Evolutionary conservation across 2,329 filamentous ascomycete species (phyloP), one percentile per base, ranked within the genome.

Genomic region (Elsinoe ampelina): DNA sequence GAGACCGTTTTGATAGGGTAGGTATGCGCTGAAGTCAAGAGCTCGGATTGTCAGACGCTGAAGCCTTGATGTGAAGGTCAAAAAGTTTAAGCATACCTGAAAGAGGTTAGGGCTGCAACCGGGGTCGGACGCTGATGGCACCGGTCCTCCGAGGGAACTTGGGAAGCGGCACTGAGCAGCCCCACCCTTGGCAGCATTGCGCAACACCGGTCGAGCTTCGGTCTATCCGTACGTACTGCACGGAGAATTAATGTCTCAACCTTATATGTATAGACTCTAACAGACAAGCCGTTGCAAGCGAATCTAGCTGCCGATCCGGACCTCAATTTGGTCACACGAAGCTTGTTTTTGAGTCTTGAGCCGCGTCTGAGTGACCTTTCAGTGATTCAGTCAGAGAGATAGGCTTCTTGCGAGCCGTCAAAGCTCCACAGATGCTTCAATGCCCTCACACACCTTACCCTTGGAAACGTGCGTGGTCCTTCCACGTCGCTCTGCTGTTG

Each of bases 51-150:
- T 26, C 22, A 26, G 32, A 51, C 48, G 48, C 32, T 52, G 48
- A 52, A 39, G 34, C 35, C 48, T 52, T 52, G 48, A 52, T 8
- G 48, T 26, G 48, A 39, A 52, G 32, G 15, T 52, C 34, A 15
- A 52, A 39, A 52, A 52, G 35, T 20, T 52, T 52, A 36, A 39
- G 35, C 11, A 39, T 35, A 35, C 26, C 48, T 20, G 2, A 20
- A 36, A 20, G 5, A 19, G 48, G 8, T 38, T 52, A 38, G 48
- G 17, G 10, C 13, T 4, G 48, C 22, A 26, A 26, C 22, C 22
- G 22, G 22, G 22, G 22, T 26, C 22, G 22, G 22, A 26, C 22
- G 22, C 22, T 26, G 22, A 6, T 6, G 3, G 22, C 22, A 26
- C 22, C 22, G 22, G n/a, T n/a, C n/a, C n/a, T n/a, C n/a, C n/a